Evolutionary conservation across 2,329 filamentous ascomycete species (phyloP).

Genomic region (Sclerotinia minor): DNA sequence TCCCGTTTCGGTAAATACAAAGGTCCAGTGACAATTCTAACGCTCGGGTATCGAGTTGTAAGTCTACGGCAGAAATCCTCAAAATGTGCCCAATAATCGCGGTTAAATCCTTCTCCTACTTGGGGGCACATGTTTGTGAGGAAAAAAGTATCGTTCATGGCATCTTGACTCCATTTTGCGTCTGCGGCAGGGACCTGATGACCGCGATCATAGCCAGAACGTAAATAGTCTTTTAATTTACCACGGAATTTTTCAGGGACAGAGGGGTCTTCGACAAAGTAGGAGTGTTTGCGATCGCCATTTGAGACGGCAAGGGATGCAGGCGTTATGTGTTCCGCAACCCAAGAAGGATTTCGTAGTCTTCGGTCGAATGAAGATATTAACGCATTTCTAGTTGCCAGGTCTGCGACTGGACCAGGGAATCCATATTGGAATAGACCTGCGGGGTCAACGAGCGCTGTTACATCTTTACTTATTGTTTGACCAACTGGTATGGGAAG

Average conservation of each 20-base stretch:
- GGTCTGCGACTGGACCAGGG: constrained; percentile 83
- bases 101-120: constrained; percentile 96
- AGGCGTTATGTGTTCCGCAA: constrained; percentile 92
- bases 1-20: constrained; percentile 88
- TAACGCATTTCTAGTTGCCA: constrained; percentile 73
- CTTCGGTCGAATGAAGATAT: constrained; percentile 89
- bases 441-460: constrained; percentile 65
- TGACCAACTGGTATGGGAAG: constrained; percentile 38
- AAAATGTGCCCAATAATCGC: constrained; percentile 99
- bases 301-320: constrained; percentile 72
- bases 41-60: constrained; percentile 76
- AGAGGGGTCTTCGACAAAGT: constrained; percentile 75
- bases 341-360: constrained; percentile 90
- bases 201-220: constrained; percentile 90
- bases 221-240: constrained; percentile 89
- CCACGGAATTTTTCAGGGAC: constrained; percentile 88
- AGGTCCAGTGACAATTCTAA: constrained; percentile 90
- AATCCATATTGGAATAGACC: constrained; percentile 87
- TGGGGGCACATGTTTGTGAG: constrained; percentile 98
- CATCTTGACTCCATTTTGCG: constrained; percentile 89
- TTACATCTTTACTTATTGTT: constrained; percentile 38
- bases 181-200: constrained; percentile 97
- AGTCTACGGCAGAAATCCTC: constrained; percentile 93
- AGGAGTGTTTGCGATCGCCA: constrained; percentile 80
- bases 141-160: constrained; percentile 94